phyloP scores from a whole-genome alignment of 169 alveolate species.

The Babesia divergens region DNA sequence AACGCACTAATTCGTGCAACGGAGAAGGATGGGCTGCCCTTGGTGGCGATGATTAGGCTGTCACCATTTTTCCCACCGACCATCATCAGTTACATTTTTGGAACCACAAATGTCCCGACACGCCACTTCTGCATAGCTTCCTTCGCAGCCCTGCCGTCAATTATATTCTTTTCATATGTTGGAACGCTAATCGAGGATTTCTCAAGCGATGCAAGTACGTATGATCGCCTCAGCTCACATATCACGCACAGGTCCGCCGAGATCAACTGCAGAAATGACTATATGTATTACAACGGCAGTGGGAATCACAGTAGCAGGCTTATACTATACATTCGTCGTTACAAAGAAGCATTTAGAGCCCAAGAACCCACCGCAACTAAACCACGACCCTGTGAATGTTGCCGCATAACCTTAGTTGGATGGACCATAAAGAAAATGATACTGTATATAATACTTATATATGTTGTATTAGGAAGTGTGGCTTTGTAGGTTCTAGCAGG shows the following conservation, averaged over 20 bases:
- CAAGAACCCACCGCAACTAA: not conserved
- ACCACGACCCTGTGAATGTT: conserved; percentile 1
- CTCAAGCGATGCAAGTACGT: conserved; percentile 29
- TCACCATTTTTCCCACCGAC: conserved; percentile 67
- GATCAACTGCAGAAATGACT: not conserved
- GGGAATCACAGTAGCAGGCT: conserved; percentile 25
- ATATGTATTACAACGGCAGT: conserved; percentile 9
- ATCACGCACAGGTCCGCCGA: conserved; percentile 7
- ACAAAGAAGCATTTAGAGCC: conserved; percentile 44
- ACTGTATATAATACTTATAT: not conserved
- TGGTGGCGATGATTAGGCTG: conserved; percentile 58
- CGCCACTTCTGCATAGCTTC: conserved; percentile 32
- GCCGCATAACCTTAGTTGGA: too few relatives aligned
- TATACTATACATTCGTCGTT: conserved; percentile 41
- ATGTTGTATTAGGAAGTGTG: not conserved
- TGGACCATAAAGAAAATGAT: too few relatives aligned
- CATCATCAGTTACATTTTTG: conserved; percentile 58
- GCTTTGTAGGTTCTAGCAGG: too few relatives aligned
- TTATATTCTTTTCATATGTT: conserved; percentile 35
- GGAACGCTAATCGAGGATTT: conserved; percentile 51
- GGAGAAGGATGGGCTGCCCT: conserved; percentile 42
- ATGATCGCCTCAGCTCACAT: not conserved
- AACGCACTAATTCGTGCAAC: conserved; percentile 45
- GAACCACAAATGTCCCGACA: conserved; percentile 44
- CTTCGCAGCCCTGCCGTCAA: conserved; percentile 48